Base-by-base conservation (phyloP, 441 rosid species). In the Euphorbia schlechtendalii region DNA sequence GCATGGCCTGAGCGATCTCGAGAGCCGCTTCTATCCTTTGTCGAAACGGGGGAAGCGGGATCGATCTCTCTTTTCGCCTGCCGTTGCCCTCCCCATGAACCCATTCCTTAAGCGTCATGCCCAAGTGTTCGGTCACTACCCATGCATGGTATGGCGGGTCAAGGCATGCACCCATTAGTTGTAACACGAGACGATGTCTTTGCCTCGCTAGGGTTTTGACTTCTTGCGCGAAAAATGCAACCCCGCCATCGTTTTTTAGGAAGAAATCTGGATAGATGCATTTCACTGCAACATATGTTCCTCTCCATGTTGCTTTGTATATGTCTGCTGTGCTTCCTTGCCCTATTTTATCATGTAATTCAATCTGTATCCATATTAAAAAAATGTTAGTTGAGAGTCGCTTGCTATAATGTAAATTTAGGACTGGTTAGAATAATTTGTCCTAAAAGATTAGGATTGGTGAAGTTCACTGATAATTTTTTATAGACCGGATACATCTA, bases 1-100 rank as follows among this genome's bases (percentile, higher is more conserved):
- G 87, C 86, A 86, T 82, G 13, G 82, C 88, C 63, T 79, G 86
- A 20, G 91, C 74, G 15, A 82, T 86, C 72, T 86, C 88, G 69
- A 80, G 7, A 0, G 86, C 84, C 63, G 40, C 74, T 0, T 14
- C 32, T 53, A 86, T 22, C 53, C 88, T 73, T 54, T 76, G 78
- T 34, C 57, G 45, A 3, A 86, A 14, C 2, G 78, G 77, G 3
- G 88, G 85, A 40, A 83, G 46, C 0, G 82, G 82, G 4, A 62
- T 24, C 1, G 13, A 59, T 66, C 83, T 72, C 52, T 72, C 81
- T 52, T 64, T 75, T 7, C 21, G 41, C 65, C 82, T 43, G 27
- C 49, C 57, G 0, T 21, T 67, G 7, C 75, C 76, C 0, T 67
- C 59, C 2, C 88, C 92, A 14, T 86, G 84, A 3, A 86, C 71